Conservation (phyloP, 2,329 filamentous ascomycete genomes). For the Diaporthe sp. region DNA sequence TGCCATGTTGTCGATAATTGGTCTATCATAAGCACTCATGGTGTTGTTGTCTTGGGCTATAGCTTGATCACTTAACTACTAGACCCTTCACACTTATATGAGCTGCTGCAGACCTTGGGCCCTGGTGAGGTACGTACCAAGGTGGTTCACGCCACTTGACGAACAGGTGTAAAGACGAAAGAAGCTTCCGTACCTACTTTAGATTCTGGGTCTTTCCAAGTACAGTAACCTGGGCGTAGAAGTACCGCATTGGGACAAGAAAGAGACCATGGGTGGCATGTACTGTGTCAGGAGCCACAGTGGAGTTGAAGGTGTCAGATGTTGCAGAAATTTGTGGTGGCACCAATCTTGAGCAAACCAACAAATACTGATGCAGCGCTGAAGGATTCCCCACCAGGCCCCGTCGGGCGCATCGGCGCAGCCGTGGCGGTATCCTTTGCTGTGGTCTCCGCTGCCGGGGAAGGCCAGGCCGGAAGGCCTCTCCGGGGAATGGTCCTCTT, state of each 20-base stretch:
- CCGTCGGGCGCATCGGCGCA: not conserved
- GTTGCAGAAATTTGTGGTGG: not conserved
- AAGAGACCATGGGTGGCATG: not conserved
- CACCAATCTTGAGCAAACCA: not conserved
- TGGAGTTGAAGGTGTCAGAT: not conserved
- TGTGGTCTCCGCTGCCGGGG: not conserved
- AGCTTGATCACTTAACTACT: not conserved
- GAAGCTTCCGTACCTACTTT: not conserved
- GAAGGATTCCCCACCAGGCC: not conserved
- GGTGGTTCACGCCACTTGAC: not conserved
- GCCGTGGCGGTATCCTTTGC: not conserved
- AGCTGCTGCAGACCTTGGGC: not conserved
- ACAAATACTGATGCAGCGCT: not conserved
- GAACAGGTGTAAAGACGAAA: not conserved
- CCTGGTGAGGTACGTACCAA: not conserved
- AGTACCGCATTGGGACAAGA: not conserved
- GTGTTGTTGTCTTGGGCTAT: not conserved
- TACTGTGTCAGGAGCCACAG: not conserved
- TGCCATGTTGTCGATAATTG: not conserved
- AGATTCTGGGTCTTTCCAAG: not conserved
- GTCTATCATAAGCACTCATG: not conserved
- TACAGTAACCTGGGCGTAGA: not conserved
- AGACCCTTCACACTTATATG: conserved; percentile 2
- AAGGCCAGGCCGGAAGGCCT: not conserved
- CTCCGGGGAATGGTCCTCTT: not conserved